Evolutionary conservation across 1,139 yeast species (phyloP).

Genomic region (Candida tropicalis): DNA sequence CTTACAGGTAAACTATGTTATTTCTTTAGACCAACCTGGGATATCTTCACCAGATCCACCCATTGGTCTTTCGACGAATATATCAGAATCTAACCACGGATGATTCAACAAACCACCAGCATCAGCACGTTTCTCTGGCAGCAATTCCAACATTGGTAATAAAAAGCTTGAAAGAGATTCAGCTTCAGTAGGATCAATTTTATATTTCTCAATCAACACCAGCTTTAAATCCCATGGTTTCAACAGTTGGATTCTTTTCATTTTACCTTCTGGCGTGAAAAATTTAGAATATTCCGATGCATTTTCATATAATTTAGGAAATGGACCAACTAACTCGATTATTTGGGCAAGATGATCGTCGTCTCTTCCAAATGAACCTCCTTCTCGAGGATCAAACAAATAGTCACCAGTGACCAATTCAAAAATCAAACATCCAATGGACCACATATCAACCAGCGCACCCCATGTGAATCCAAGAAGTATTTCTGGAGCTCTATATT

Average conservation of each 20-base stretch:
- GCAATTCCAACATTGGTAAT: slow-evolving; percentile 69
- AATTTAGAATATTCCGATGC: slow-evolving; percentile 46
- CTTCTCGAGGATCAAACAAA: slow-evolving; percentile 50
- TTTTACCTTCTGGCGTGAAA: slow-evolving; percentile 52
- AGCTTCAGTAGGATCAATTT: slow-evolving; percentile 57
- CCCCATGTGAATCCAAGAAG: slow-evolving; percentile 55
- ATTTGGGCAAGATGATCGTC: slow-evolving; percentile 55
- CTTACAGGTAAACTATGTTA: slow-evolving; percentile 10
- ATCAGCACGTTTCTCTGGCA: slow-evolving; percentile 73
- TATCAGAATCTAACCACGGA: slow-evolving; percentile 71
- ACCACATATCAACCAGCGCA: slow-evolving; percentile 52
- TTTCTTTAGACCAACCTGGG: slow-evolving; percentile 67
- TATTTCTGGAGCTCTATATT: slow-evolving; percentile 51
- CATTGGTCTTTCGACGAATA: slow-evolving; percentile 57
- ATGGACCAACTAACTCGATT: slow-evolving; percentile 47
- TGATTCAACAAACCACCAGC: slow-evolving; percentile 82
- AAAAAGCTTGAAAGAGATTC: slow-evolving; percentile 62
- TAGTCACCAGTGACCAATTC: slow-evolving; percentile 53
- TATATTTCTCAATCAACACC: slow-evolving; percentile 59
- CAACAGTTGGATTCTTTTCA: slow-evolving; percentile 58
- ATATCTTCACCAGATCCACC: slow-evolving; percentile 74
- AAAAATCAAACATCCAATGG: slow-evolving; percentile 49
- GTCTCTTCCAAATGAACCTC: slow-evolving; percentile 48
- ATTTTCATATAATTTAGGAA: slow-evolving; percentile 46
- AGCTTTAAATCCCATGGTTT: slow-evolving; percentile 54